These are phyloP conservation scores for Termitomyces sp. DNA, from an alignment of 768 basidiomycete genomes.

Conservation along the genomic window DNA sequence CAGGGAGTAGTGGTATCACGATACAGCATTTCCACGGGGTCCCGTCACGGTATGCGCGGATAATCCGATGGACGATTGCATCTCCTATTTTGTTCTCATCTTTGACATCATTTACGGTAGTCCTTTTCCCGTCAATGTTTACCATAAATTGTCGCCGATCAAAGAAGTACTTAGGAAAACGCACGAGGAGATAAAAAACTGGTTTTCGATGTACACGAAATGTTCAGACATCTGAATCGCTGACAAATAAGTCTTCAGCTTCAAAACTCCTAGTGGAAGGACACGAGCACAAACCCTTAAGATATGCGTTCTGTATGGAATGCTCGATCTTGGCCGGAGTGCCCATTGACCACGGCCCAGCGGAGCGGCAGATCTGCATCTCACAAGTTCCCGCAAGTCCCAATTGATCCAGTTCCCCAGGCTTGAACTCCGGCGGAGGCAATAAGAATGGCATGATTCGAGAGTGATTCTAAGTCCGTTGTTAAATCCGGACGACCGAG, in stretches of 20 bases:
- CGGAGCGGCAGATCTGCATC: constrained; percentile 92
- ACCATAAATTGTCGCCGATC: background rate
- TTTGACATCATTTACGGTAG: constrained; percentile 77
- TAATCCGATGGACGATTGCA: constrained; percentile 87
- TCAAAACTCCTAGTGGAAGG: background rate
- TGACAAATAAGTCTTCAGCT: constrained; percentile 23
- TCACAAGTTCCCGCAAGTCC: constrained; percentile 96
- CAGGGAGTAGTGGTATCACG: constrained; percentile 87
- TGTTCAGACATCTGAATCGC: constrained; percentile 93
- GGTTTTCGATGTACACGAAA: constrained; percentile 98
- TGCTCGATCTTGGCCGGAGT: constrained; percentile 81
- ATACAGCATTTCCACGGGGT: constrained; percentile 92
- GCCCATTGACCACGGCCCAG: constrained; percentile 95
- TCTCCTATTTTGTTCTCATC: constrained; percentile 95
- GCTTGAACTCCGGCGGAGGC: constrained; percentile 89
- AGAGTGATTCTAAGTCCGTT: constrained; percentile 72
- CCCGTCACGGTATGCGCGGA: constrained; percentile 77
- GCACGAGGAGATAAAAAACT: constrained; percentile 89
- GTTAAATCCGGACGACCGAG: constrained; percentile 5
- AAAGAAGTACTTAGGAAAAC: constrained; percentile 19
- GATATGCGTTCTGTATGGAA: constrained; percentile 93
- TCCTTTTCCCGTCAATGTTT: constrained; percentile 41
- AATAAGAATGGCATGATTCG: constrained; percentile 89
- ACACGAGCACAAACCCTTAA: constrained; percentile 58
- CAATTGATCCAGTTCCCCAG: constrained; percentile 70